Evolutionary conservation across 257 asterid species (phyloP).

Genomic region (Capsicum rhomboideum): DNA sequence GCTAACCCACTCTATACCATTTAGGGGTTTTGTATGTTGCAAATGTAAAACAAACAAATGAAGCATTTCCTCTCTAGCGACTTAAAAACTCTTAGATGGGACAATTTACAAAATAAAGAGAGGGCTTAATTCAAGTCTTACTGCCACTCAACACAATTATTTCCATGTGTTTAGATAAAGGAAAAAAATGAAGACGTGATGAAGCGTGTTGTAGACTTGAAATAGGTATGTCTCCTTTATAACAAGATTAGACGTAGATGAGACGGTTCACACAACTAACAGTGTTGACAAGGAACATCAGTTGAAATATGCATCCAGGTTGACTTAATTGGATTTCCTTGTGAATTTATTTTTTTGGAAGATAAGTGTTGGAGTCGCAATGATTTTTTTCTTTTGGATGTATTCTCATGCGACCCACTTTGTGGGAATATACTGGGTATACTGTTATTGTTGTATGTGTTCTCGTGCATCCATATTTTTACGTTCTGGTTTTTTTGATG

Average conservation of each 20-base stretch:
- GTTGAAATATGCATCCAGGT: neutral
- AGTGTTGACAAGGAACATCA: neutral
- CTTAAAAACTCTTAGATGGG: neutral
- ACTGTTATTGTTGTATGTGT: too few relatives aligned
- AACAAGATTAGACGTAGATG: neutral
- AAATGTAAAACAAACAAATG: neutral
- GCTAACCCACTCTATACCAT: neutral
- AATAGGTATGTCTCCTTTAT: neutral
- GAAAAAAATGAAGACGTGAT: neutral
- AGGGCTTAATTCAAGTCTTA: neutral
- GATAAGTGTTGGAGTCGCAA: neutral
- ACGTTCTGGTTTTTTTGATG: conserved; percentile 8
- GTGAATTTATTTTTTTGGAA: neutral
- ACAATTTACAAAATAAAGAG: neutral
- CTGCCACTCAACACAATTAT: neutral
- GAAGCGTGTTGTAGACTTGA: neutral
- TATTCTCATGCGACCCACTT: neutral
- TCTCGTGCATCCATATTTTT: neutral
- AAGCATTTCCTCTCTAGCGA: neutral
- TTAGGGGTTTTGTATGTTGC: neutral
- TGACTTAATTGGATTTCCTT: neutral
- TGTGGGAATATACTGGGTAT: too few relatives aligned
- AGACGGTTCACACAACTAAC: neutral
- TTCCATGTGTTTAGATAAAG: neutral
- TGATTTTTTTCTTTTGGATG: neutral